Percentiles rank a stretch among this genome's conserved stretches.
Evolutionary conservation across 352 stramenopile genomes (phyloP).

Genomic region (Aphanomyces astaci): DNA sequence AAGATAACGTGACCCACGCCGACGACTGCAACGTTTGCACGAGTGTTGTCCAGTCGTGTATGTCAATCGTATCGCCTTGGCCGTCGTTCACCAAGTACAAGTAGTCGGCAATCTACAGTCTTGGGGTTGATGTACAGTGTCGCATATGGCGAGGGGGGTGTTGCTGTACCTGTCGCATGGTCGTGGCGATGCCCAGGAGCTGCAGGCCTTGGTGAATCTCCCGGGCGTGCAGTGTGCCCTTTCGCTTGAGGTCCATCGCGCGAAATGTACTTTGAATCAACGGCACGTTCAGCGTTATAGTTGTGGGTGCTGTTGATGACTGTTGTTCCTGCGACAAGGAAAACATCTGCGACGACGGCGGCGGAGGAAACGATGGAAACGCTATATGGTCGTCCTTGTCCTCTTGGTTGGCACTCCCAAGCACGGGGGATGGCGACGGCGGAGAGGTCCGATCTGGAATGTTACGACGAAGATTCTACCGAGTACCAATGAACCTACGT

Average conservation of each 20-base stretch:
- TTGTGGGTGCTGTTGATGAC: no score
- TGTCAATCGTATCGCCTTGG: constrained; percentile 5
- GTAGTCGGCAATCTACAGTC: constrained; percentile 20
- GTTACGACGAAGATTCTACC: no score
- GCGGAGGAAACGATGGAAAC: constrained; percentile 11
- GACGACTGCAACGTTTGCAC: constrained; percentile 17
- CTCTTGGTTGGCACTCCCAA: constrained; percentile 3
- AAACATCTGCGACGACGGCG: not conserved
- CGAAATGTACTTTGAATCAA: constrained; percentile 15
- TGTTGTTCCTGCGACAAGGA: not conserved
- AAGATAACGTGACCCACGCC: not conserved
- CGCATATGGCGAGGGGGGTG: not conserved
- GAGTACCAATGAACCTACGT: no score
- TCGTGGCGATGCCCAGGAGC: constrained; percentile 4
- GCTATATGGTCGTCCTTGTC: constrained; percentile 16
- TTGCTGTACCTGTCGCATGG: not conserved
- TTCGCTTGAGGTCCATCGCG: constrained; percentile 5
- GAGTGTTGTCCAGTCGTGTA: constrained; percentile 3
- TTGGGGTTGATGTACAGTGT: no score
- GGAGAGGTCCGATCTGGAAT: not conserved
- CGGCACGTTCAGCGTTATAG: not conserved
- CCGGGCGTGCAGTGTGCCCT: not conserved
- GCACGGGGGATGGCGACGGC: not conserved
- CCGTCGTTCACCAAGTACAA: constrained; percentile 19
- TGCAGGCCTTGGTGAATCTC: constrained; percentile 20